Percentiles rank a stretch among this genome's conserved stretches.
Evolutionary conservation across 2,329 filamentous ascomycete species (phyloP).

Genomic region (Sporothrix pallida): DNA sequence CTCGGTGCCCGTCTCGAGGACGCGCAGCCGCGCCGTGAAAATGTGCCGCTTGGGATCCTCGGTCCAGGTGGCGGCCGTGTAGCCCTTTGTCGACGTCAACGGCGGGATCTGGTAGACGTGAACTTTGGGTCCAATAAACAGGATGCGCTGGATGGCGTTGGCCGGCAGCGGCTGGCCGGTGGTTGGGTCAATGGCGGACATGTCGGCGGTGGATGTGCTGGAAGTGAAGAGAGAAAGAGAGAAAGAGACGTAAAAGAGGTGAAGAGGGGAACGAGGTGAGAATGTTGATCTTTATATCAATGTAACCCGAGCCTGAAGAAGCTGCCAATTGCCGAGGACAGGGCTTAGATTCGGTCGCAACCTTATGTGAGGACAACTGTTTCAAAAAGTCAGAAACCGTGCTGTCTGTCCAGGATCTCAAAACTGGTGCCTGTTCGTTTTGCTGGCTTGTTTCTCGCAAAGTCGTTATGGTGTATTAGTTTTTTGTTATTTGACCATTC

Average conservation of each 20-base stretch:
- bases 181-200: conserved; percentile 72
- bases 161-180: conserved; percentile 71
- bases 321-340: conserved; percentile 6
- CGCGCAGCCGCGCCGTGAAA: conserved; percentile 81
- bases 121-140: conserved; percentile 75
- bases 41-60: conserved; percentile 73
- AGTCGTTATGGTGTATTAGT: neutral
- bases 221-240: neutral
- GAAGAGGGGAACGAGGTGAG: too few species aligned
- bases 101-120: conserved; percentile 91
- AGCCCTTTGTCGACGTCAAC: conserved; percentile 76
- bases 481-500: neutral
- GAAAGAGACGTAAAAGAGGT: neutral
- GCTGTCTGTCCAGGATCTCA: neutral
- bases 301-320: too few species aligned
- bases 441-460: neutral
- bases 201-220: conserved; percentile 42
- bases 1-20: conserved; percentile 73
- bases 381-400: neutral
- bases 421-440: conserved; percentile 1
- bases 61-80: conserved; percentile 80
- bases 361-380: too few species aligned
- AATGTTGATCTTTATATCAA: too few species aligned
- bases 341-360: neutral
- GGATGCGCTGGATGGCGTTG: conserved; percentile 82